Percentiles rank a stretch among this genome's conserved stretches.
phyloP scores from a whole-genome alignment of 2,329 filamentous ascomycete genomes.

The Mollisia scopiformis region DNA sequence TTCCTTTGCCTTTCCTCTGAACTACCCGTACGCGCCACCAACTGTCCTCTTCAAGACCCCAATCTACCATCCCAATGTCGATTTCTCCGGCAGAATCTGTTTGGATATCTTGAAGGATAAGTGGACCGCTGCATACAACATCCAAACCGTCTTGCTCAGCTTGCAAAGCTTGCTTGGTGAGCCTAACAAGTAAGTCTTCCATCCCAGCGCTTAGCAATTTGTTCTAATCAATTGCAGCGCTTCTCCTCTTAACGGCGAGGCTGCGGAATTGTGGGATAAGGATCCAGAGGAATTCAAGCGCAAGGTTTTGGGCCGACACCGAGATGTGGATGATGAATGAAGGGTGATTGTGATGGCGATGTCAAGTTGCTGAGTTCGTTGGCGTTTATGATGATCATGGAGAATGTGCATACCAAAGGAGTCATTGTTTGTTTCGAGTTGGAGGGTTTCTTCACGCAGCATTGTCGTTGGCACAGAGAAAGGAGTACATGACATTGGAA shows the following conservation, averaged over 20 bases:
- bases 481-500: constrained; percentile 24
- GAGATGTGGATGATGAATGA: constrained; percentile 67
- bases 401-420: constrained; percentile 23
- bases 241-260: constrained; percentile 93
- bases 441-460: constrained; percentile 21
- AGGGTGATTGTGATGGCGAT: constrained; percentile 4
- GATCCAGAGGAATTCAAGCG: constrained; percentile 86
- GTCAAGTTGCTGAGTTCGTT: constrained; percentile 6
- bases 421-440: constrained; percentile 3
- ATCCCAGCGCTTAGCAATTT: background rate
- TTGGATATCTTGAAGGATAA: constrained; percentile 98
- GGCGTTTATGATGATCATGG: constrained; percentile 21
- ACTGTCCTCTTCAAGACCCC: constrained; percentile 97
- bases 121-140: constrained; percentile 98
- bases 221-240: constrained; percentile 58
- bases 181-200: constrained; percentile 87
- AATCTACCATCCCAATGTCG: constrained; percentile 98
- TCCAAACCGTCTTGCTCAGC: constrained; percentile 89
- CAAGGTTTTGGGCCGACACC: constrained; percentile 65
- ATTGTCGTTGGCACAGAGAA: constrained; percentile 22
- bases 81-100: constrained; percentile 96
- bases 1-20: constrained; percentile 84
- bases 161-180: constrained; percentile 94
- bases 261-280: constrained; percentile 93
- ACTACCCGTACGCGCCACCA: constrained; percentile 91